Evolutionary conservation across 495 filamentous ascomycete species (phyloP).

Genomic region (Podospora comata): DNA sequence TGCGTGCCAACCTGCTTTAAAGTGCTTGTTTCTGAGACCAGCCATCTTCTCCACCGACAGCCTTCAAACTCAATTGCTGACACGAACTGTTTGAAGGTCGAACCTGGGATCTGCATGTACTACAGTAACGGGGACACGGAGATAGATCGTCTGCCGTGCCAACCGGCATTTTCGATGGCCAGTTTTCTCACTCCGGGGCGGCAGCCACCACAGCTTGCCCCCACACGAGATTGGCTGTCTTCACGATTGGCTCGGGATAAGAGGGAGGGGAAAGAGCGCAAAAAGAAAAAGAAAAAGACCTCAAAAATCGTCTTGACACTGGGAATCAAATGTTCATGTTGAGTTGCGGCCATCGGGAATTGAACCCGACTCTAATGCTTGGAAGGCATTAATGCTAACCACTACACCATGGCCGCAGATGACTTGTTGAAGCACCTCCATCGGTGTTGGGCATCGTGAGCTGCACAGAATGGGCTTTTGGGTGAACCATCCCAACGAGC

Average conservation of each 20-base stretch:
- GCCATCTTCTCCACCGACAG: background rate
- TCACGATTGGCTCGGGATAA: background rate
- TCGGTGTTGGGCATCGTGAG: background rate
- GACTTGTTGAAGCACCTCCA: background rate
- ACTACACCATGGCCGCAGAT: conserved; percentile 6
- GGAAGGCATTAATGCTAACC: conserved; percentile 8
- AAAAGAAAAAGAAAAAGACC: background rate
- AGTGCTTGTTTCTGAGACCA: background rate
- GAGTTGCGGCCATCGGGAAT: background rate
- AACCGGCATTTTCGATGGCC: background rate
- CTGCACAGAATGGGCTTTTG: background rate
- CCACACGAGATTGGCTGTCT: background rate
- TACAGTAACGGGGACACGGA: too few species aligned
- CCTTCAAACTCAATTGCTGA: too few species aligned
- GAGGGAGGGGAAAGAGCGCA: background rate
- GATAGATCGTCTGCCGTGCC: background rate
- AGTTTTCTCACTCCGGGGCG: background rate
- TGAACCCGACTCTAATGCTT: conserved; percentile 7
- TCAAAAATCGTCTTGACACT: too few species aligned
- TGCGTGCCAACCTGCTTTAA: background rate
- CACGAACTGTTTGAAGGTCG: too few species aligned
- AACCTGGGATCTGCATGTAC: too few species aligned
- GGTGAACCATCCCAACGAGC: background rate
- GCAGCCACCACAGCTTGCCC: background rate
- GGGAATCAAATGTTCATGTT: background rate